Conservation (phyloP, 1,139 yeast genomes). For the Pneumocystis oryctolagi region DNA sequence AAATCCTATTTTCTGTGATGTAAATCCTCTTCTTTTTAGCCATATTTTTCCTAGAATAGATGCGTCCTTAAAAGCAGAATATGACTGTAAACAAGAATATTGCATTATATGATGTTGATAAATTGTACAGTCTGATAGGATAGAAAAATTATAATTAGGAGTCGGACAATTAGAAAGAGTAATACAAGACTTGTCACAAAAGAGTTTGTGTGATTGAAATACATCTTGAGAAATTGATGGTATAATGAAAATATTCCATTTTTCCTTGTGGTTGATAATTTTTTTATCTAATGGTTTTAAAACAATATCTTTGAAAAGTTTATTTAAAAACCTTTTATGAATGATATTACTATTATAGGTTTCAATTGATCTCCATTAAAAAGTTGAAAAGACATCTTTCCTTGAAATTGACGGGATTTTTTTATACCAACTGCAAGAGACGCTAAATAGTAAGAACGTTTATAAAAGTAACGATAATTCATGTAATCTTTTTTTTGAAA, state of each 20-base stretch:
- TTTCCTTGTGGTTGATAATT: constrained; percentile 23
- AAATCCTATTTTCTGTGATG: constrained; percentile 58
- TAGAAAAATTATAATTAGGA: constrained; percentile 69
- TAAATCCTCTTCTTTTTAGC: constrained; percentile 75
- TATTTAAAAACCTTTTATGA: not conserved
- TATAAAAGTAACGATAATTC: constrained; percentile 78
- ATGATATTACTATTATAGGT: constrained; percentile 4
- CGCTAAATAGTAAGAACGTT: constrained; percentile 75
- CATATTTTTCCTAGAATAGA: constrained; percentile 75
- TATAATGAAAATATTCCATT: constrained; percentile 53
- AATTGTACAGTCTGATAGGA: constrained; percentile 53
- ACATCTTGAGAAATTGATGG: constrained; percentile 51
- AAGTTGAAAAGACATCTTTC: not conserved
- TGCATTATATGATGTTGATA: constrained; percentile 58
- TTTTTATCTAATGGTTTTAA: constrained; percentile 53
- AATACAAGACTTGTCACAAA: constrained; percentile 34
- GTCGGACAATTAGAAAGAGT: constrained; percentile 48
- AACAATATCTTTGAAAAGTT: constrained; percentile 29
- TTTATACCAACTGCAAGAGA: constrained; percentile 43
- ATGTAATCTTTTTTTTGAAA: constrained; percentile 80
- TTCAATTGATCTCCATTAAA: constrained; percentile 4
- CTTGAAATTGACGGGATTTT: constrained; percentile 28
- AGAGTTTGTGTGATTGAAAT: constrained; percentile 61
- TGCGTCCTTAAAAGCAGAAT: constrained; percentile 82
- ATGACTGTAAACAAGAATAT: constrained; percentile 57